A percentile compares a stretch with the other conserved stretches of the same genome.
Evolutionary conservation across 106 monocot genomes (phyloP).

Genomic region (Acanthochlamys bracteata): DNA sequence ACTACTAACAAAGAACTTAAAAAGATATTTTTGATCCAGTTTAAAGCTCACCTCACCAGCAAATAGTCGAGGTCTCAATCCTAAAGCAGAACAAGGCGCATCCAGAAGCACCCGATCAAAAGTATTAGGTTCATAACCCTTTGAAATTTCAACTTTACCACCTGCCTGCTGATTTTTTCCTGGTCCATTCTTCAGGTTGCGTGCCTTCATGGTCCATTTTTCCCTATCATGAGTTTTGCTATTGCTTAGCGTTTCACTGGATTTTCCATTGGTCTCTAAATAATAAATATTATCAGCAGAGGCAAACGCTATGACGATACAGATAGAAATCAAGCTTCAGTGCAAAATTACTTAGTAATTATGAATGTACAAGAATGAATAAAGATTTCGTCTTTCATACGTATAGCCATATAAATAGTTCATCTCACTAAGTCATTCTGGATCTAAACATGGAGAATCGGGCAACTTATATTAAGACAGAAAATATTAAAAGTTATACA

Average conservation of each 20-base stretch:
- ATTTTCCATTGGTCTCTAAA: conserved; percentile 19
- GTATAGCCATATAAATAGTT: no score
- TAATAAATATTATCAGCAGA: no score
- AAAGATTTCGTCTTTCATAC: no score
- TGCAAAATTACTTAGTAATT: no score
- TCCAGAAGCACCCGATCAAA: conserved; percentile 97
- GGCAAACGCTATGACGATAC: no score
- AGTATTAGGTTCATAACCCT: conserved; percentile 67
- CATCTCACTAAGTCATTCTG: no score
- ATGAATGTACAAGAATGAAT: no score
- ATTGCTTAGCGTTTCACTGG: conserved; percentile 14
- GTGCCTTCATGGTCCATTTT: conserved; percentile 28
- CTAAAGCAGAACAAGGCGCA: conserved; percentile 98
- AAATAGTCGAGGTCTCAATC: conserved; percentile 90
- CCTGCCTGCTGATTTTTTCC: conserved; percentile 65
- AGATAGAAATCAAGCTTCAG: no score
- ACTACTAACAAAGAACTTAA: not conserved
- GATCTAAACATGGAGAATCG: no score
- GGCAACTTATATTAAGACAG: no score
- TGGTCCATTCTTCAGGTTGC: conserved; percentile 67
- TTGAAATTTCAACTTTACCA: conserved; percentile 50
- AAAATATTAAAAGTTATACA: no score
- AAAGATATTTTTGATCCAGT: not conserved
- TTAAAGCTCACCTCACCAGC: conserved; percentile 57
- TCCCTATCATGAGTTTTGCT: conserved; percentile 30